Evolutionary conservation across 257 asterid species (phyloP), one percentile per base, ranked within the genome.

Genomic region (Thymus mandschuricus): DNA sequence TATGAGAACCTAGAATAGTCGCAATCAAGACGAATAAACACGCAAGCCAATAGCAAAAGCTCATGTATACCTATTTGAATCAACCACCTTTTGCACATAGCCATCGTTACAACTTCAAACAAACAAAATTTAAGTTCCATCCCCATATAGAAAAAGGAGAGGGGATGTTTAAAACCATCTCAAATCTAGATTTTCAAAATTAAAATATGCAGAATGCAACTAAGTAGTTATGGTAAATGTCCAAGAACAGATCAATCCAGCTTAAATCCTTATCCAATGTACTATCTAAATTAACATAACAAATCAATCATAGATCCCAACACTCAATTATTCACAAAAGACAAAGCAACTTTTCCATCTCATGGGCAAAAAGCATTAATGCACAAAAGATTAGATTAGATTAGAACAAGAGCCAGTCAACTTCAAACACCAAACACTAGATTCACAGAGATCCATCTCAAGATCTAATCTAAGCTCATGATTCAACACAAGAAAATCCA

Each of bases 381-480:
- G 49, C 59, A 52, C 5, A 64, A 30, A 35, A 33, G 60, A 64
- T 34, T 65, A n/a, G n/a, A 68, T 43, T 34, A 60, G 38, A 13
- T 27, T 15, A 58, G 41, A 28, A 15, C 44, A 35, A 50, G 8
- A 10, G 44, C 6, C 57, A 56, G 66, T 60, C 57, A 71, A 77
- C 54, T 65, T 55, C 50, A 67, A n/a, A 63, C 21, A 69, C 33
- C 69, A 43, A 76, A 30, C 64, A 13, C 49, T 15, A 82, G 79
- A 79, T 84, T 76, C 80, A 69, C 74, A 74, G 70, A 78, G 85
- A 82, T 82, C 86, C 71, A 78, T 52, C 52, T 30, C 79, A 58
- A 74, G 75, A 75, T 76, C 75, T 76, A 75, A 70, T 71, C 68
- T 52, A 34, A 49, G 29, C 29, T 38, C 60, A 72, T 63, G 46